A percentile compares a stretch with the other conserved stretches of the same genome.
Evolutionary conservation across 257 asterid species (phyloP).

Genomic region (Solanum chilense): DNA sequence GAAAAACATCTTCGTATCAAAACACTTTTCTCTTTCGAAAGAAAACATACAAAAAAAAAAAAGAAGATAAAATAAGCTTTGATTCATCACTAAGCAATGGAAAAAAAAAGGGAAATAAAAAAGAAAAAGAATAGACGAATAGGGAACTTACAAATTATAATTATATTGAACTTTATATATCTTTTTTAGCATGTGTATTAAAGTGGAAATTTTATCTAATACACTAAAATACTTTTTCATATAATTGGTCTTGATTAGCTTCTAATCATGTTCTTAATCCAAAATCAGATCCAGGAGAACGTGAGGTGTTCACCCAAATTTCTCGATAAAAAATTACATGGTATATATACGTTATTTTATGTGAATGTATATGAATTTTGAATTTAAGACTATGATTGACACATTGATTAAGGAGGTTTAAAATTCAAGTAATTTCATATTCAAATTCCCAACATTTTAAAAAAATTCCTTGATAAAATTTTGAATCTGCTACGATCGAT

Average conservation of each 20-base stretch:
- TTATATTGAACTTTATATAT: neutral
- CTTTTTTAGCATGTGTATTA: neutral
- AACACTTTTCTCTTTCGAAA: neutral
- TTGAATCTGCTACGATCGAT: fast-evolving
- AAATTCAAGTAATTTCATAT: no score
- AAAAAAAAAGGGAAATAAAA: neutral
- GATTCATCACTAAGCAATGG: neutral
- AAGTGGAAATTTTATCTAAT: neutral
- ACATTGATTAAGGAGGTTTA: no score
- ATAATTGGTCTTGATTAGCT: neutral
- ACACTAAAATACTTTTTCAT: neutral
- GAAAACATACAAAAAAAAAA: neutral
- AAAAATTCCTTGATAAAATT: no score
- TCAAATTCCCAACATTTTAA: no score
- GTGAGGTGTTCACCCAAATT: neutral
- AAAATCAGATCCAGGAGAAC: neutral
- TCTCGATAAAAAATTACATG: no score
- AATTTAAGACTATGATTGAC: no score
- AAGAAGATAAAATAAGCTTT: neutral
- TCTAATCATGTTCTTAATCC: neutral
- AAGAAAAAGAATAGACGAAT: neutral
- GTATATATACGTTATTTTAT: no score
- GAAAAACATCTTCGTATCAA: neutral
- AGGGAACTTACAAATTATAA: neutral
- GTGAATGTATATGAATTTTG: no score